Evolutionary conservation across 1,284 basidiomycete species (phyloP), one percentile per base, ranked within the genome.

Genomic region (Singerocomus inundabilis): DNA sequence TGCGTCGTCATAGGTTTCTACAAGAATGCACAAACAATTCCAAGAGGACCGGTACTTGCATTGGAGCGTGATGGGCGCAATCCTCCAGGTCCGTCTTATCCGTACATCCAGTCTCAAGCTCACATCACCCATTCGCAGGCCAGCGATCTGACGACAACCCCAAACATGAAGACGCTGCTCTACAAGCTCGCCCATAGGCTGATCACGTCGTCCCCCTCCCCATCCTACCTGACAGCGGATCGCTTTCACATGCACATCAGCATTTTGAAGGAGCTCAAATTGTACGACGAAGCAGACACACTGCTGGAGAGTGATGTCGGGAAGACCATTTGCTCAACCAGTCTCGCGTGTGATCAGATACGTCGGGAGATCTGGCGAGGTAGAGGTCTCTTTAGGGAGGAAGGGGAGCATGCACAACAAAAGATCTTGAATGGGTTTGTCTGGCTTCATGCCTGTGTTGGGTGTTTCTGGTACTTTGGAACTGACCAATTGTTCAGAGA

Each of bases 21-120:
- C 84, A 8, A 82, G 80, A 61, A 82, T 91, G 80, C 77, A 84
- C 70, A 89, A 86, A 59, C 80, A 84, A 55, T 90, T 91, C 63
- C 79, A 84, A 50, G 81, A 87, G 26, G 86, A 90, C 48, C 77
- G 84, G 40, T 93, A 89, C 66, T 70, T 91, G 36, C 93, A 88
- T 67, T 94, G 90, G 91, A 86, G 79, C 54, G 79, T 90, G 26
- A 84, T 90, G 59, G 80, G 86, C 54, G 82, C 88, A 10, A 75
- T 91, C 33, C 79, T 93, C n/a, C 89, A 89, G 77, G 87, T 85
- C 31, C 61, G 46, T 50, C 32, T 39, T 31, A 12, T 52, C 34
- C 13, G 1, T 38, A 31, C 48, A 31, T 18, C 33, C 18, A 31
- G 28, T 51, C 48, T 26, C 42, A 40, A 47, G 16, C 65, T 64